phyloP scores from a whole-genome alignment of 2,329 filamentous ascomycete genomes.

The Ciborinia camelliae region DNA sequence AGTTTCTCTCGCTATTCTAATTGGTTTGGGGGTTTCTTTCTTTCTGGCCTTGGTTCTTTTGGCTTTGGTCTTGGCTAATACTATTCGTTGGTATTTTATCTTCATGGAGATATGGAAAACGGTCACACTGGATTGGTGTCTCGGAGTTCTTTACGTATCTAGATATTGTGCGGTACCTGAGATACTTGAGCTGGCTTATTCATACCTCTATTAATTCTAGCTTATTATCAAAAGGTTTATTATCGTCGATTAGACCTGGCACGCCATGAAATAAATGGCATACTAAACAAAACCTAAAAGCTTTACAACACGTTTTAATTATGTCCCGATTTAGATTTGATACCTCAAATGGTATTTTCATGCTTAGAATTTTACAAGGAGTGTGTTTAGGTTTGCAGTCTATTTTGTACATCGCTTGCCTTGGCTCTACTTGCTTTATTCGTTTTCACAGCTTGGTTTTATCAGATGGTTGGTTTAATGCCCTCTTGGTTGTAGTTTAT shows the following conservation, averaged over 20 bases:
- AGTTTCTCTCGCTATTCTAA: neutral
- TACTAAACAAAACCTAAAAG: too few species aligned
- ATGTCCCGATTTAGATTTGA: too few species aligned
- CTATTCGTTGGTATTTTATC: neutral
- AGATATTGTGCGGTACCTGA: neutral
- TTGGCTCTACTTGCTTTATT: neutral
- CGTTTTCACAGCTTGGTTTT: neutral
- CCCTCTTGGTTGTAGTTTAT: neutral
- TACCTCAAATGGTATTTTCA: too few species aligned
- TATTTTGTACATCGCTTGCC: too few species aligned
- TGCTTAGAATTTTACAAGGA: too few species aligned
- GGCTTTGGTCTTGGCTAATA: neutral
- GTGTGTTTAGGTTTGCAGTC: too few species aligned
- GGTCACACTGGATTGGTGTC: conserved; percentile 12
- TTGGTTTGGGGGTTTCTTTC: neutral
- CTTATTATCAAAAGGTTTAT: neutral
- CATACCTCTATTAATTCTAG: conserved; percentile 7
- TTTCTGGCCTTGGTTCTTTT: neutral
- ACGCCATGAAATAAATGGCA: too few species aligned
- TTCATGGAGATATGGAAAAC: neutral
- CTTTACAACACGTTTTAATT: too few species aligned
- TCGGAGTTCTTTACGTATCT: neutral
- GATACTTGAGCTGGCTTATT: conserved; percentile 2
- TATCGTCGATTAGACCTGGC: neutral
- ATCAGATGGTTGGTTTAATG: neutral